phyloP scores from a whole-genome alignment of 2,329 filamentous ascomycete genomes.

The Fusarium mangiferae region DNA sequence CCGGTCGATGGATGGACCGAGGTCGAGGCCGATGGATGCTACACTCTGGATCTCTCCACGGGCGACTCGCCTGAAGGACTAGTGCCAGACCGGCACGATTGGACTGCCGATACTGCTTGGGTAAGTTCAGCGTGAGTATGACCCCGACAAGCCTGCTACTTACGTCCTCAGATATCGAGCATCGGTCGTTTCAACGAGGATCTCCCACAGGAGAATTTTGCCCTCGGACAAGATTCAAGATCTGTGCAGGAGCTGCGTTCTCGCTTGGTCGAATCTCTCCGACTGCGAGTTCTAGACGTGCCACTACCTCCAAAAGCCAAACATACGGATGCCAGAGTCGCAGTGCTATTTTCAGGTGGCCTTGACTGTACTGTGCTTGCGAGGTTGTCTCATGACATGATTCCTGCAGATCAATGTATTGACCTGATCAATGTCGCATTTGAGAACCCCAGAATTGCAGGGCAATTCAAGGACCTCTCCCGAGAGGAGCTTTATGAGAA shows the following conservation, averaged over 20 bases:
- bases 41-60: constrained; percentile 68
- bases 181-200: constrained; percentile 64
- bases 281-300: constrained; percentile 71
- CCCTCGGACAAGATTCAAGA: constrained; percentile 49
- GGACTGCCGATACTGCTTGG: constrained; percentile 52
- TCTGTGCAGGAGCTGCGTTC: constrained; percentile 64
- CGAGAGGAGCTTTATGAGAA: constrained; percentile 71
- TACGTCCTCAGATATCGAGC: constrained; percentile 61
- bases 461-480: constrained; percentile 55
- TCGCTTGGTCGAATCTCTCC: constrained; percentile 70
- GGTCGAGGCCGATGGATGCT: constrained; percentile 85
- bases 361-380: constrained; percentile 93
- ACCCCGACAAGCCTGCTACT: constrained; percentile 52
- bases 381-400: constrained; percentile 78
- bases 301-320: constrained; percentile 63
- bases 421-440: constrained; percentile 97
- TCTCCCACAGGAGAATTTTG: constrained; percentile 50
- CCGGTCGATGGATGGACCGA: constrained; percentile 72
- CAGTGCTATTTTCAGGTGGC: constrained; percentile 92
- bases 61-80: constrained; percentile 2
- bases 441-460: constrained; percentile 84
- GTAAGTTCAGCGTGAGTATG: constrained; percentile 53
- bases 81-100: constrained; percentile 43
- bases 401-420: constrained; percentile 75
- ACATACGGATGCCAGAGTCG: constrained; percentile 65